Evolutionary conservation across 1,284 basidiomycete genomes (phyloP), one percentile per base, ranked within the genome.

Genomic region (Irpex lacteus): DNA sequence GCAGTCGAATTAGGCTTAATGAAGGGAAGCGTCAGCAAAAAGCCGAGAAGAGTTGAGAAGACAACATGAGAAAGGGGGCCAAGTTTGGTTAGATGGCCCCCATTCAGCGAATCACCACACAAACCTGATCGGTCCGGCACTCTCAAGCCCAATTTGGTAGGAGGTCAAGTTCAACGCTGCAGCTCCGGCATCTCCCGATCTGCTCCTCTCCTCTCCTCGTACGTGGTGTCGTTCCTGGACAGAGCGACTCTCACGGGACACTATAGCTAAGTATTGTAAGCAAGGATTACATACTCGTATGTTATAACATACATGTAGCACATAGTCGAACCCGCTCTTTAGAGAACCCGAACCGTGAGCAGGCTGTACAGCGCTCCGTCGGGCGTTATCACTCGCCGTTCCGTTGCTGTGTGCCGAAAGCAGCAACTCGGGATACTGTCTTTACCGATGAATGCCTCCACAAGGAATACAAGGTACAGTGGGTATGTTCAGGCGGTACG

Each of bases 351-450:
- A 38, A 13, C 55, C 55, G 52, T 19, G 52, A 11, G 52, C 18
- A 3, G 55, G 26, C 32, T 34, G 55, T 57, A 15, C 34, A 18
- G 61, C 61, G 61, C 61, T 59, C 61, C 61, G 61, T 62, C 61
- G 61, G 61, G 61, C 61, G 61, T 62, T 62, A 52, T n/a, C n/a
- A 7, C 32, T 19, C 40, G 5, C 61, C 61, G 61, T 62, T 62
- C 61, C 61, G 61, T 37, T 57, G 61, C 61, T 58, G 55, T 62
- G 55, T 40, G 21, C 61, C 55, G 61, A 59, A 44, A 15, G 40
- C 60, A 54, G 56, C 34, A 58, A 40, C 40, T 40, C 54, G 55
- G 13, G 26, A 38, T 11, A 52, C 50, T 52, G 38, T n/a, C n/a
- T 47, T 26, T 11, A 15, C 61, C 61, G 61, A 62, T 50, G 61